These are phyloP conservation scores for Elsinoe perseae DNA, from an alignment of 2,329 filamentous ascomycete species.

Conservation along the genomic window DNA sequence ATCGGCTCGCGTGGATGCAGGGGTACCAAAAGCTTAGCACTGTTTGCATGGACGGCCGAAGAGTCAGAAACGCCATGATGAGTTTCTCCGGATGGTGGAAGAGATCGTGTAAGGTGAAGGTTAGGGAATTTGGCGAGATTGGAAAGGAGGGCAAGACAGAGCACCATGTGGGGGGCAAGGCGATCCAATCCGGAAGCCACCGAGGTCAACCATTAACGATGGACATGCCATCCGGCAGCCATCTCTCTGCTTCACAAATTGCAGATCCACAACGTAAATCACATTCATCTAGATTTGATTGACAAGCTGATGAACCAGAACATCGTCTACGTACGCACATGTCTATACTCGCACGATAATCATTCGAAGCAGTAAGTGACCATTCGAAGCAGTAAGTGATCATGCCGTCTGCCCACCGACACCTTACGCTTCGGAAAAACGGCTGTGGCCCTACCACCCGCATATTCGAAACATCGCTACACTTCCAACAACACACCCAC, in stretches of 20 bases:
- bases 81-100: background rate
- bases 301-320: background rate
- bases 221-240: background rate
- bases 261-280: background rate
- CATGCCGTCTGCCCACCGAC: background rate
- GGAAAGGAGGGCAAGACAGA: background rate
- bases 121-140: background rate
- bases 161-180: constrained; percentile 3
- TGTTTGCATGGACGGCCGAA: background rate
- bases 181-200: background rate
- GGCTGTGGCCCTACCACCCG: background rate
- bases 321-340: background rate
- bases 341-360: background rate
- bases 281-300: background rate
- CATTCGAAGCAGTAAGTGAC: too few species aligned
- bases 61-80: background rate
- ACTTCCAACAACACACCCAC: background rate
- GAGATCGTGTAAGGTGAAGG: background rate
- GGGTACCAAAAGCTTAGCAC: background rate
- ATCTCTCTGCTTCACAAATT: background rate
- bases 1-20: constrained; percentile 1
- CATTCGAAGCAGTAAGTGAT: too few species aligned
- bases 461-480: background rate
- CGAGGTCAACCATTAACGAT: background rate
- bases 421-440: background rate